These are phyloP conservation scores for Cordia subcordata DNA, from an alignment of 257 asterid genomes.

Conservation along the genomic window DNA sequence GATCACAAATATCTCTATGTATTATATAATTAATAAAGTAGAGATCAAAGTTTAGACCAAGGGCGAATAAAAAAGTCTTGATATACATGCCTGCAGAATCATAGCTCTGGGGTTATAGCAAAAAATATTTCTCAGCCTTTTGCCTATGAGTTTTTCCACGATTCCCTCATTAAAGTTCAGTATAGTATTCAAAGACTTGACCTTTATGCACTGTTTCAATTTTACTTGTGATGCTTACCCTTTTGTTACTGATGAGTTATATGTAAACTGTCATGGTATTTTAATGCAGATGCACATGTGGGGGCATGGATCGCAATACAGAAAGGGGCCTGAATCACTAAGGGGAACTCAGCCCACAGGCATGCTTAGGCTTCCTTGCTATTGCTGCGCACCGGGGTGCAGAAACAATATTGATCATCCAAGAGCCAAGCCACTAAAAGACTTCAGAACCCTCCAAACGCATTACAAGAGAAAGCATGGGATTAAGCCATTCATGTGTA, in stretches of 20 bases:
- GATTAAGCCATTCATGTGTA: slow-evolving; percentile 76
- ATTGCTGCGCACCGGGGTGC: slow-evolving; percentile 77
- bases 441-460: slow-evolving; percentile 86
- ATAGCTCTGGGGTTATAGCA: no score
- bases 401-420: slow-evolving; percentile 88
- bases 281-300: slow-evolving; percentile 93
- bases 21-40: no score
- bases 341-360: slow-evolving; percentile 90
- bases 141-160: no score
- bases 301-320: slow-evolving; percentile 95
- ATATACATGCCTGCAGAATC: no score
- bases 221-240: no score
- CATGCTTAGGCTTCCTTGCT: slow-evolving; percentile 85
- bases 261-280: not conserved
- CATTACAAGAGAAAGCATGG: slow-evolving; percentile 91
- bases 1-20: no score
- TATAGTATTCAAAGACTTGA: no score
- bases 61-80: no score
- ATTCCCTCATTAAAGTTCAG: no score
- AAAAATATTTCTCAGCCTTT: no score
- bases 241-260: no score
- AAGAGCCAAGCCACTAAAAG: slow-evolving; percentile 75
- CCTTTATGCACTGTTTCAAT: no score
- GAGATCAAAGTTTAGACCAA: not conserved
- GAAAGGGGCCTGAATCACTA: slow-evolving; percentile 81